phyloP scores from a whole-genome alignment of 208 protist species.

The Herpetomonas tarakana region DNA sequence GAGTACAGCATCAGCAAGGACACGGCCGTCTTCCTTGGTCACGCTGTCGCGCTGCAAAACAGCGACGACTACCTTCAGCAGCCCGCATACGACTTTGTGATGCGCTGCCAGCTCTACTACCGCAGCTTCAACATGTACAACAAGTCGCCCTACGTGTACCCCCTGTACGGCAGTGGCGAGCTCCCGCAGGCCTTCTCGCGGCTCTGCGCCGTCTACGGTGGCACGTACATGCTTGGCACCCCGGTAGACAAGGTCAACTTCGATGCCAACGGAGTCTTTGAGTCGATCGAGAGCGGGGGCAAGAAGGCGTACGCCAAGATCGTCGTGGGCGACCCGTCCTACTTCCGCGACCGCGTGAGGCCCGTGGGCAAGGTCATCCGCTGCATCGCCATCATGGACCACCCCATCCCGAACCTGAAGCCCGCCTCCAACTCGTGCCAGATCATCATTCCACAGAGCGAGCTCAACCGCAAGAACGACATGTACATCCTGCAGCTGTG shows the following conservation, averaged over 20 bases:
- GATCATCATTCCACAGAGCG: slow-evolving; percentile 98
- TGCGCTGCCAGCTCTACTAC: slow-evolving; percentile 96
- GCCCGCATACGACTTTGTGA: slow-evolving; percentile 93
- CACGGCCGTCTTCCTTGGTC: slow-evolving; percentile 98
- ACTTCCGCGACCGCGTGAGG: slow-evolving; percentile 97
- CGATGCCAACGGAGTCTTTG: slow-evolving; percentile 90
- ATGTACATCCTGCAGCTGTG: slow-evolving; percentile 98
- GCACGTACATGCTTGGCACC: slow-evolving; percentile 99
- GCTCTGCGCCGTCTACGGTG: slow-evolving; percentile 93
- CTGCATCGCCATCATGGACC: slow-evolving; percentile 97
- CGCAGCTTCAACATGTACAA: slow-evolving; percentile 94
- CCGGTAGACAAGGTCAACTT: slow-evolving; percentile 97
- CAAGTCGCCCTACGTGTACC: slow-evolving; percentile 99
- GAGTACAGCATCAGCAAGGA: slow-evolving; percentile 93
- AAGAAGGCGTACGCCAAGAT: slow-evolving; percentile 91
- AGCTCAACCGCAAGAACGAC: slow-evolving; percentile 94
- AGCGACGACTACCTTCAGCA: slow-evolving; percentile 93
- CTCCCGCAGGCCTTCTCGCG: slow-evolving; percentile 98
- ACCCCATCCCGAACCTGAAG: slow-evolving; percentile 88
- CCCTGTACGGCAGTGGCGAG: slow-evolving; percentile 99
- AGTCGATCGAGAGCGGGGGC: slow-evolving; percentile 91
- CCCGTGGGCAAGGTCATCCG: slow-evolving; percentile 94
- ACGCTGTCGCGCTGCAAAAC: slow-evolving; percentile 91
- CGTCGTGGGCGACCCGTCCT: slow-evolving; percentile 98
- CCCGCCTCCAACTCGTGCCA: slow-evolving; percentile 86